Evolutionary conservation across 805 yeast species (phyloP).

Genomic region (Kodamaea lidongshanica): DNA sequence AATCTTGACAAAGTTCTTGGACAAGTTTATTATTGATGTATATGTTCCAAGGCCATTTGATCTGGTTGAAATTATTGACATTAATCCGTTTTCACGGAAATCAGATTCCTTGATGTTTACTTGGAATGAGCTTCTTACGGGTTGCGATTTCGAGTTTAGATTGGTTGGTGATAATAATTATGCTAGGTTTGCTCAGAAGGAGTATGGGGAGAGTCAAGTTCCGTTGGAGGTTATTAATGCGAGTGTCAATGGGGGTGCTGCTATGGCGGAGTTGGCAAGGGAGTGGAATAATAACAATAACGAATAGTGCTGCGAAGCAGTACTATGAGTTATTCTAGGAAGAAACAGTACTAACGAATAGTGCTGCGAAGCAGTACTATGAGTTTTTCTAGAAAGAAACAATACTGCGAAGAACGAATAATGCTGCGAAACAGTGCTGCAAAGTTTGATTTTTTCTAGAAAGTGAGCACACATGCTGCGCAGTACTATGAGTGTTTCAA

Average conservation of each 20-base stretch:
- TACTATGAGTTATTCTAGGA: too few species aligned
- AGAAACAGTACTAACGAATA: too few species aligned
- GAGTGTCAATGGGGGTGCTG: constrained; percentile 49
- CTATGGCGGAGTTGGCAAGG: constrained; percentile 62
- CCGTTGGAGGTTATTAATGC: constrained; percentile 91
- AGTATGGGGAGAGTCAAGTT: constrained; percentile 84
- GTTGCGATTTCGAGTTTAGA: constrained; percentile 47
- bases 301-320: too few species aligned
- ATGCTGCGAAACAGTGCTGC: too few species aligned
- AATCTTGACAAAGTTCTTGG: constrained; percentile 12
- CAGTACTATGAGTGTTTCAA: too few species aligned
- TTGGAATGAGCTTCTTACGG: constrained; percentile 67
- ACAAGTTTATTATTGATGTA: constrained; percentile 63
- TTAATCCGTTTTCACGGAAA: constrained; percentile 76
- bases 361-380: too few species aligned
- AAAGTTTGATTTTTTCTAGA: too few species aligned
- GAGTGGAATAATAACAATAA: constrained; percentile 53
- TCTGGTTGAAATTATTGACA: constrained; percentile 66
- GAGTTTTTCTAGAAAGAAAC: too few species aligned
- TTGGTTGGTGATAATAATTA: constrained; percentile 63
- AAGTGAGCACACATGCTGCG: too few species aligned
- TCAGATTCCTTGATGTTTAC: constrained; percentile 75
- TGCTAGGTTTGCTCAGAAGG: constrained; percentile 72
- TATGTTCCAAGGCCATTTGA: constrained; percentile 73
- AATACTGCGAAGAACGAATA: too few species aligned